Evolutionary conservation across 139 green algal species (phyloP).

Genomic region (Coccomyxa sp.): DNA sequence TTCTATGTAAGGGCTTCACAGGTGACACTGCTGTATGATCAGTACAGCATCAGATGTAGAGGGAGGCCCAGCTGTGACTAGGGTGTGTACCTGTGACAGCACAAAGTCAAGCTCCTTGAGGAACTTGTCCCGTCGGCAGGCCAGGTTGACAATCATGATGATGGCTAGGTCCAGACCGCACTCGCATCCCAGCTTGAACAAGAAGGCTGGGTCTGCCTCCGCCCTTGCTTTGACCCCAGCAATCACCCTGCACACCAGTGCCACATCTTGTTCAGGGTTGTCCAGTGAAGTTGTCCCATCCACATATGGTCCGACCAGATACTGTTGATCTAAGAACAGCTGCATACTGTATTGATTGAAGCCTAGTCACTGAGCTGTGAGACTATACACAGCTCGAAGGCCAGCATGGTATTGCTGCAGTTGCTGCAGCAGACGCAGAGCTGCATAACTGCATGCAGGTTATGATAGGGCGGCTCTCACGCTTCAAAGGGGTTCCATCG

Average conservation of each 20-base stretch:
- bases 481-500: neutral
- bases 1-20: no score
- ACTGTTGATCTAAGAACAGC: no score
- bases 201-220: constrained; percentile 25
- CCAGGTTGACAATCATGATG: constrained; percentile 22
- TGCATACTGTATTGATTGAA: no score
- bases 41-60: neutral
- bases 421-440: no score
- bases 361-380: no score
- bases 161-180: constrained; percentile 25
- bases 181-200: constrained; percentile 20
- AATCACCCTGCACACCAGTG: constrained; percentile 10
- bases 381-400: no score
- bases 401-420: no score
- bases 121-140: constrained; percentile 11
- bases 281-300: no score
- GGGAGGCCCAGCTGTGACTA: neutral
- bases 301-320: no score
- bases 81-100: constrained; percentile 16
- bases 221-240: neutral
- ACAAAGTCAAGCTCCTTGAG: constrained; percentile 21
- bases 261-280: no score
- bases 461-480: neutral
- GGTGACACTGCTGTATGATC: no score
- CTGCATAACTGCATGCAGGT: no score